phyloP scores from a whole-genome alignment of 306 rosid species.

The Gynostemma pentaphyllum region DNA sequence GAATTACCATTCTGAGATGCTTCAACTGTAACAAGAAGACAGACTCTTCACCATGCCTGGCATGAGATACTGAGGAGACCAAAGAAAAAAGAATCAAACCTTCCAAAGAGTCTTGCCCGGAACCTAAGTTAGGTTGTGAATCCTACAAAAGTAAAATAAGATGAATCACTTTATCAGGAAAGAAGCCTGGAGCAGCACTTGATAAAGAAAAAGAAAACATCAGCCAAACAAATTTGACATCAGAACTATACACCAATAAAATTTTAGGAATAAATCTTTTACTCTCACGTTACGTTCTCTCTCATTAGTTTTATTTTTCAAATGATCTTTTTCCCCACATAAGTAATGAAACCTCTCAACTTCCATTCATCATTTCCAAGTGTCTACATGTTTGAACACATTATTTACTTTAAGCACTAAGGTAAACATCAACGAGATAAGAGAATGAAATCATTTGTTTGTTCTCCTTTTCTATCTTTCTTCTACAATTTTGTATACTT shows the following conservation, averaged over 20 bases:
- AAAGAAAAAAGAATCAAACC: conserved; percentile 40
- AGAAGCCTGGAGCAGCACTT: not conserved
- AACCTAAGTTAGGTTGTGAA: conserved; percentile 66
- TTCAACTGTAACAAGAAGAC: conserved; percentile 40
- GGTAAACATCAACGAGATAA: not conserved
- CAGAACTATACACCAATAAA: not conserved
- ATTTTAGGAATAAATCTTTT: not conserved
- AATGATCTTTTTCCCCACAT: no score
- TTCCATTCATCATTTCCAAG: not conserved
- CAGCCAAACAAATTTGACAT: not conserved
- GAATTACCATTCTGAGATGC: conserved; percentile 79
- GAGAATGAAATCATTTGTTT: not conserved
- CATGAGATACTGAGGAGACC: not conserved
- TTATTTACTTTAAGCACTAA: not conserved
- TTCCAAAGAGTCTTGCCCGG: conserved; percentile 72
- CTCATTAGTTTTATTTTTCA: not conserved
- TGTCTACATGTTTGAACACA: not conserved
- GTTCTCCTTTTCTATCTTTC: not conserved
- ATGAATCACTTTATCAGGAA: conserved; percentile 2
- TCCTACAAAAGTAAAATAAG: conserved; percentile 37
- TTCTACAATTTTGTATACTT: not conserved
- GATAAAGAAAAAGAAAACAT: not conserved
- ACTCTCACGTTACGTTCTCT: not conserved
- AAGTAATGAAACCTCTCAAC: not conserved
- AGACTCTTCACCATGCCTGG: conserved; percentile 3